Evolutionary conservation across 306 rosid genomes (phyloP), one percentile per base, ranked within the genome.

Genomic region (Medicago lupulina): DNA sequence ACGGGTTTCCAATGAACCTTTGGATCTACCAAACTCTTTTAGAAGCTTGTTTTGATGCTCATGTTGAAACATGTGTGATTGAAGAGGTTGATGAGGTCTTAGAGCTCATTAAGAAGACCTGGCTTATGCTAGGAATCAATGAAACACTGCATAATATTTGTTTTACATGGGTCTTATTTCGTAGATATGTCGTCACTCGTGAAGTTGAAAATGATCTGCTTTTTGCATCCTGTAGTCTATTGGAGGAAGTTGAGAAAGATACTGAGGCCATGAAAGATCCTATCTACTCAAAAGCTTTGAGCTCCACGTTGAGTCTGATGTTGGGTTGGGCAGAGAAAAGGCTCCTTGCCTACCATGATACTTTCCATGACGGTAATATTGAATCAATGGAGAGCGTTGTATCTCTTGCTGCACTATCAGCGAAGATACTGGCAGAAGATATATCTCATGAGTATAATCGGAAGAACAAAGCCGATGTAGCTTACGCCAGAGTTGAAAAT

Each of bases 71-170:
- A 9, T 79, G 86, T 40, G 89, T 95, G 51, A 86, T 95, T 59
- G 97, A 92, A 86, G 99, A 92, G 89, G 84, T 89, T 82, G 99
- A 95, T 83, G 99, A 95, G 80, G 96, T 95, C 72, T 81, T 95
- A 59, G 97, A 95, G 54, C 93, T 92, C 86, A 68, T 89, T 49
- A 95, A 95, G 93, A 95, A 95, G 88, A 92, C 99, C 34, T 95
- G 99, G 99, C 70, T 58, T 40, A 81, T 92, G 65, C 97, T 95
- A 14, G 92, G 99, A 74, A 85, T 95, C 70, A 89, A 89, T 67
- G 96, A 89, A 65, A 87, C 80, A 79, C 79, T 95, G 84, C 99
- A 95, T 83, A 88, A 89, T 83, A 88, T 90, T 78, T 90, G 96
- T 81, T 95, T 95, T 57, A 79, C 88, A 0, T 95, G 97, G 97